Evolutionary conservation across 805 yeast species (phyloP).

Genomic region (Candida silvicultrix): DNA sequence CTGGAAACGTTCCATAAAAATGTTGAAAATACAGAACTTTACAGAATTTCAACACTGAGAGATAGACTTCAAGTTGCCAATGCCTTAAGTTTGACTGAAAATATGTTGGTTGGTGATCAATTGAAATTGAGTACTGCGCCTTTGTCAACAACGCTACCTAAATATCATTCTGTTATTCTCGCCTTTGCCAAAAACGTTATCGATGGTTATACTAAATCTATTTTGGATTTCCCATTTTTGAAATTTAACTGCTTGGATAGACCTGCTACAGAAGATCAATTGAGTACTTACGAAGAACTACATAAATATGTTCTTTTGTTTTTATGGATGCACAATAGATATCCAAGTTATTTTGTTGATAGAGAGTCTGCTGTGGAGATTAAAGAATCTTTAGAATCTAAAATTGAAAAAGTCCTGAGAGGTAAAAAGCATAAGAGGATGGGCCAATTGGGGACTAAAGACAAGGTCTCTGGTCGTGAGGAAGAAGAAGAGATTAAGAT

Average conservation of each 20-base stretch:
- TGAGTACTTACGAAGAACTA: constrained; percentile 45
- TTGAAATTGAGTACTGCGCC: constrained; percentile 59
- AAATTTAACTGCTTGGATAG: constrained; percentile 3
- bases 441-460: background rate
- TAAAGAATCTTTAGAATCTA: constrained; percentile 59
- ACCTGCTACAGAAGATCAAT: constrained; percentile 1
- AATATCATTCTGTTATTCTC: constrained; percentile 39
- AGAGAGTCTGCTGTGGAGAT: constrained; percentile 65
- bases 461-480: too few relatives aligned
- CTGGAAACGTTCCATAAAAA: constrained; percentile 40
- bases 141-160: constrained; percentile 35
- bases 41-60: constrained; percentile 31
- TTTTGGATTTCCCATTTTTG: constrained; percentile 41
- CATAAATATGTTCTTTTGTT: constrained; percentile 65
- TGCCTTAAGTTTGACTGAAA: constrained; percentile 29
- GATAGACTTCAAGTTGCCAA: constrained; percentile 29
- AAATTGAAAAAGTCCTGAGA: constrained; percentile 32
- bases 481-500: too few relatives aligned
- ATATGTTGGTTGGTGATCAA: constrained; percentile 50
- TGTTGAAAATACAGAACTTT: constrained; percentile 24
- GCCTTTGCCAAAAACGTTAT: constrained; percentile 39
- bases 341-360: constrained; percentile 76
- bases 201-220: constrained; percentile 39
- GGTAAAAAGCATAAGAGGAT: constrained; percentile 1
- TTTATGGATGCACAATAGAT: constrained; percentile 84